Percentiles rank a stretch among this genome's conserved stretches.
Evolutionary conservation across 2,329 filamentous ascomycete species (phyloP).

Genomic region (Fusarium proliferatum): DNA sequence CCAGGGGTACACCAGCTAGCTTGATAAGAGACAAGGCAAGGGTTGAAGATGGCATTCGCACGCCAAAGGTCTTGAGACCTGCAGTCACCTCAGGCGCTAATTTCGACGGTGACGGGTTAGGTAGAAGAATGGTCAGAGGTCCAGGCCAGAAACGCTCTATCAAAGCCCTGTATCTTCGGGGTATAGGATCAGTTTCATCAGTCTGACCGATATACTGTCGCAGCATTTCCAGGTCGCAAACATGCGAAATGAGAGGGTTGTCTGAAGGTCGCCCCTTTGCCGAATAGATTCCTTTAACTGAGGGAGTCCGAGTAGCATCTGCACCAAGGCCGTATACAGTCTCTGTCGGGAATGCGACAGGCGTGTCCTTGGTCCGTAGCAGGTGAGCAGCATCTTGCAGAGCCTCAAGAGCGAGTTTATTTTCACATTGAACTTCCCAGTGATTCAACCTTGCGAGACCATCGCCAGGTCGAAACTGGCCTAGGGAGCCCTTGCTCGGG

Average conservation of each 20-base stretch:
- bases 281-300: constrained; percentile 91
- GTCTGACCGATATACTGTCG: constrained; percentile 66
- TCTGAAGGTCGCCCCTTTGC: constrained; percentile 92
- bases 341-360: constrained; percentile 96
- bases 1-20: constrained; percentile 80
- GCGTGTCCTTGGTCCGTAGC: constrained; percentile 73
- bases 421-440: constrained; percentile 55
- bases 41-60: constrained; percentile 85
- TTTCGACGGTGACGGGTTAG: constrained; percentile 73
- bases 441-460: constrained; percentile 52
- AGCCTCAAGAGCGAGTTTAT: constrained; percentile 49
- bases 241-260: constrained; percentile 94
- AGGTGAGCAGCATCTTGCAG: constrained; percentile 74
- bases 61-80: constrained; percentile 85
- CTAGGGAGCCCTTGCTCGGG: constrained; percentile 47
- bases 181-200: constrained; percentile 60
- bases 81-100: constrained; percentile 95
- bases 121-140: constrained; percentile 89
- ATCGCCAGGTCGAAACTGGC: constrained; percentile 47
- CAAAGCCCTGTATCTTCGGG: constrained; percentile 79
- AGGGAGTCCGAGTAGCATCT: constrained; percentile 85
- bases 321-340: constrained; percentile 98
- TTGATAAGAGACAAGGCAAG: constrained; percentile 91
- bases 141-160: constrained; percentile 93
- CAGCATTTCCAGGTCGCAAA: constrained; percentile 84